These are phyloP conservation scores for Cyclospora cayetanensis DNA, from an alignment of 169 alveolate species.

Conservation along the genomic window DNA sequence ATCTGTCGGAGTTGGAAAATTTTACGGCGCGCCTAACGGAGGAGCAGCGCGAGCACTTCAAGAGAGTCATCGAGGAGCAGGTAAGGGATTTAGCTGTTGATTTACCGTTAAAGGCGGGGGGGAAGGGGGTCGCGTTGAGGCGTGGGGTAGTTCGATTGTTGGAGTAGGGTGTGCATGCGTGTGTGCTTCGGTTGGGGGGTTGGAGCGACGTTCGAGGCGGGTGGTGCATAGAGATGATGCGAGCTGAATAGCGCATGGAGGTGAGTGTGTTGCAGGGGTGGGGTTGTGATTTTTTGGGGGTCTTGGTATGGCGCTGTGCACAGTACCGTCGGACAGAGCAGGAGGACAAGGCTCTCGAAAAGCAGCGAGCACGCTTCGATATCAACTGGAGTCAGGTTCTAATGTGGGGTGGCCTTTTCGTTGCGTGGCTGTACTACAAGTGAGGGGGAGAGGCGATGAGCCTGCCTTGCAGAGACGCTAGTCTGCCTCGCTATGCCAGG, in stretches of 20 bases:
- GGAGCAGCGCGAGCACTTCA: slow-evolving; percentile 50
- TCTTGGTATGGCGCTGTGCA: neutral
- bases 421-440: slow-evolving; percentile 56
- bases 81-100: too few relatives aligned
- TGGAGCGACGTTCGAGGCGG: too few relatives aligned
- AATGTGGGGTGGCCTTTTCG: slow-evolving; percentile 47
- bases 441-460: neutral
- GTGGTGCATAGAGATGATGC: neutral
- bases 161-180: neutral
- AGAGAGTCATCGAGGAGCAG: slow-evolving; percentile 42
- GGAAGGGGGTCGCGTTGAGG: neutral
- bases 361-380: neutral
- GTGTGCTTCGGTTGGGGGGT: neutral
- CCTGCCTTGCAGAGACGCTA: too few relatives aligned
- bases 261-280: neutral
- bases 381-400: slow-evolving; percentile 65
- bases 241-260: neutral
- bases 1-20: slow-evolving; percentile 35
- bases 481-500: too few relatives aligned
- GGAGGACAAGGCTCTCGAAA: slow-evolving; percentile 16
- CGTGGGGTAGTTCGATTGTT: neutral
- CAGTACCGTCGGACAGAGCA: slow-evolving; percentile 59
- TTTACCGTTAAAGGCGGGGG: neutral
- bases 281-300: neutral
- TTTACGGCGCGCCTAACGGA: slow-evolving; percentile 34